Base-by-base conservation (phyloP, 169 alveolate genomes). In the Plasmodium chabaudi region DNA sequence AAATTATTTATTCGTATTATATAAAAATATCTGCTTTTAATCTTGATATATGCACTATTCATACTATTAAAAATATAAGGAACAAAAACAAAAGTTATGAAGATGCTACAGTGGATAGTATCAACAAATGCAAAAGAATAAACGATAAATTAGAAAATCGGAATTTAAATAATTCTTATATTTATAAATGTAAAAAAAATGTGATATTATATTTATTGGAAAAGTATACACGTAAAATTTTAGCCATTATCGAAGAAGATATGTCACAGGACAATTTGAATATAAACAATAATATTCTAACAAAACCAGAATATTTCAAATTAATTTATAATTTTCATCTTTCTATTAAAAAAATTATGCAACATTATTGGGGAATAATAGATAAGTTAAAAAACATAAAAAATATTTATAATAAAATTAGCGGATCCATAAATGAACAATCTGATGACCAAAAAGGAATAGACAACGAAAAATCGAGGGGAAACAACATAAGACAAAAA, bases 231-330 rank as follows among this genome's bases (percentile, higher is more conserved):
- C 25, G 25, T 17, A 56, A 60, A 9, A 67, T 39, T 82, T 67
- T 68, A 68, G 46, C 23, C 44, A 13, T 70, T 25, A 9, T 55
- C 15, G 69, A 71, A 13, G 5, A 21, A 19, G 64, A 44, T 10
- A 2, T 10, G 17, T 12, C 21, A n/a, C 19, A n/a, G 12, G 25
- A 67, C 2, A 15, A 69, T 21, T 17, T 17, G 23, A n/a, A 17
- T n/a, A 15, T 19, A 39, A 72, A 49, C 1, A 17, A 69, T 56
- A 17, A 46, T 15, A 44, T 39, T 13, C 9, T 82, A 17, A 25
- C 68, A 67, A 82, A 82, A 61, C 46, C 63, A 6, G 82, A 67
- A 23, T 67, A 82, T 67, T 67, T 67, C 72, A 82, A 82, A 65
- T 25, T 82, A 19, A 9, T 67, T 79, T 39, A 27, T n/a, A 21